These are phyloP conservation scores for Saccharomycopsis sp. DNA, from an alignment of 805 yeast genomes.

Conservation along the genomic window DNA sequence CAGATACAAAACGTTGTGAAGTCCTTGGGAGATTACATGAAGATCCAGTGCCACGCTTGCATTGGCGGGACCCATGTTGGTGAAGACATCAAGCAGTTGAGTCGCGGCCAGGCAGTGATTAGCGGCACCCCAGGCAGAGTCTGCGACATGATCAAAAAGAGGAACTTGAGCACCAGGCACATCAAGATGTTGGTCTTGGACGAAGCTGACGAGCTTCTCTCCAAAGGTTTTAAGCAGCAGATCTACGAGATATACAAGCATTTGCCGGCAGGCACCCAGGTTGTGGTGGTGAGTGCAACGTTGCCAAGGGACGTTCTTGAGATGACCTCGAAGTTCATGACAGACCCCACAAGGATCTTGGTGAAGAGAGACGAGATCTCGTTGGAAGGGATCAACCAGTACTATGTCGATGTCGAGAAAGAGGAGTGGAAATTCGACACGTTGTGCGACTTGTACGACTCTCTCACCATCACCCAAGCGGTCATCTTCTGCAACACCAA, in stretches of 20 bases:
- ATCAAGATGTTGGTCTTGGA: slow-evolving; percentile 92
- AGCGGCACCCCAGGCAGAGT: slow-evolving; percentile 99
- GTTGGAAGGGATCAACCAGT: slow-evolving; percentile 92
- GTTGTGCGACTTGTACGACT: slow-evolving; percentile 88
- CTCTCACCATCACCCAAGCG: slow-evolving; percentile 92
- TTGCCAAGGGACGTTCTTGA: slow-evolving; percentile 88
- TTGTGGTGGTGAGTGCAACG: slow-evolving; percentile 90
- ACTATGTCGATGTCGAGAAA: slow-evolving; percentile 78
- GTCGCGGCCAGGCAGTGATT: slow-evolving; percentile 72
- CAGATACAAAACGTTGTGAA: slow-evolving; percentile 93
- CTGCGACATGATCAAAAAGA: slow-evolving; percentile 87
- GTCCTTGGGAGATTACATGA: slow-evolving; percentile 85
- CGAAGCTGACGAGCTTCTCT: slow-evolving; percentile 96
- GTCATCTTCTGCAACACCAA: slow-evolving; percentile 97
- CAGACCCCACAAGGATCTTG: slow-evolving; percentile 85
- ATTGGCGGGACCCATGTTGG: slow-evolving; percentile 92
- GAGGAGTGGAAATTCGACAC: slow-evolving; percentile 95
- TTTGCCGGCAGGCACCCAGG: slow-evolving; percentile 85
- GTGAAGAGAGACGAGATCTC: slow-evolving; percentile 95
- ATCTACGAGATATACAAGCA: slow-evolving; percentile 87
- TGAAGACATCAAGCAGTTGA: slow-evolving; percentile 79
- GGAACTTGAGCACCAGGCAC: slow-evolving; percentile 70
- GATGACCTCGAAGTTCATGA: slow-evolving; percentile 88
- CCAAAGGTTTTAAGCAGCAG: slow-evolving; percentile 90
- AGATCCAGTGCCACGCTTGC: slow-evolving; percentile 89